These are phyloP conservation scores for Synchytrium microbalum DNA, from an alignment of 371 early-diverging fungal genomes.

Conservation along the genomic window DNA sequence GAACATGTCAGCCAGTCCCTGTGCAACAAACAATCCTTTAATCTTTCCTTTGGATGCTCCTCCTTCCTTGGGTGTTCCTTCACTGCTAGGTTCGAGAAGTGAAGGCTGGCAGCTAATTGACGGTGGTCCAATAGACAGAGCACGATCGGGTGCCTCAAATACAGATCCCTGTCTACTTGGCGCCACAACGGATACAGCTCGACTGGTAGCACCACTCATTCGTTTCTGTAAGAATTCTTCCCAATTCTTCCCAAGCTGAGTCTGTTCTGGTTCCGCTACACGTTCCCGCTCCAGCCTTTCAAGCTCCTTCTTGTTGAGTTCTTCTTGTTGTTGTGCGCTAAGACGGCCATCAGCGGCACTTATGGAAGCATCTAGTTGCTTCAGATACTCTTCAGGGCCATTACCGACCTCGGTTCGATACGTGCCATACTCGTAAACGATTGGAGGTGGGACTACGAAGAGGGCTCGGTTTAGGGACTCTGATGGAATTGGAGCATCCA, in stretches of 20 bases:
- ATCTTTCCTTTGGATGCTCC: background rate
- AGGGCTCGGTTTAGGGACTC: background rate
- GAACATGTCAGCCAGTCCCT: background rate
- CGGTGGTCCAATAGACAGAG: too few relatives aligned
- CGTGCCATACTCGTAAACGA: background rate
- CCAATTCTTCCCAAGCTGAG: background rate
- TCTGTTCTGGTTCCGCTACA: background rate
- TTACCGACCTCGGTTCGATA: background rate
- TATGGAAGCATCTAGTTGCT: background rate
- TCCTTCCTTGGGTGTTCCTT: too few relatives aligned
- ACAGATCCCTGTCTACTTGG: too few relatives aligned
- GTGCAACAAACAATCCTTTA: background rate
- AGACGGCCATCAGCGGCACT: background rate
- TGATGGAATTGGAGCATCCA: background rate
- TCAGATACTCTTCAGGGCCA: background rate
- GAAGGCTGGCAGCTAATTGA: too few relatives aligned
- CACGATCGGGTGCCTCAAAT: too few relatives aligned
- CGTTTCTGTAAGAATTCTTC: background rate
- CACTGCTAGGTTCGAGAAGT: too few relatives aligned
- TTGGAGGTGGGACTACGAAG: background rate
- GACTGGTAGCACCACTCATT: background rate
- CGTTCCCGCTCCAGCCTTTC: background rate
- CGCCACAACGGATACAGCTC: background rate
- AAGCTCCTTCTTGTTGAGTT: background rate
- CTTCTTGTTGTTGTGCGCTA: background rate